Conservation (phyloP, 2,329 filamentous ascomycete genomes). For the Talaromyces sp. region DNA sequence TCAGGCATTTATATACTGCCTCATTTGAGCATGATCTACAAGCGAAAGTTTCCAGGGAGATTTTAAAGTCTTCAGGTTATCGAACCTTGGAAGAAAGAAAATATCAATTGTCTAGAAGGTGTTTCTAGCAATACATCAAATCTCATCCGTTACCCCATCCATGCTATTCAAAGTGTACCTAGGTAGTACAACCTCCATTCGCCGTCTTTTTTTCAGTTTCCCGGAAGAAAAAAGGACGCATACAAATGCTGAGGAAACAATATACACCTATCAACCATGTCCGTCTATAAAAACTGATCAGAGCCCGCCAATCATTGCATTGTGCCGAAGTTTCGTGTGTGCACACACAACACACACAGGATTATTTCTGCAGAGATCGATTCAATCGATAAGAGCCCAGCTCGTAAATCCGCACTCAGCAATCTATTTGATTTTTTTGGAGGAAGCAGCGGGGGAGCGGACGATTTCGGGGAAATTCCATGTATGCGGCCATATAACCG, state of each 20-base stretch:
- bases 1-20: no score
- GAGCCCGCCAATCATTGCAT: neutral
- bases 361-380: neutral
- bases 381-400: neutral
- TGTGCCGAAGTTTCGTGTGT: neutral
- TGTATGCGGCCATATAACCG: conserved; percentile 62
- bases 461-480: conserved; percentile 55
- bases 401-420: neutral
- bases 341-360: neutral
- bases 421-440: conserved; percentile 9
- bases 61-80: no score
- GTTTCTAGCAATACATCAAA: neutral
- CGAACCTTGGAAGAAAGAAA: neutral
- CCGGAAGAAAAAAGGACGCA: neutral
- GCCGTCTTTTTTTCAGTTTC: neutral
- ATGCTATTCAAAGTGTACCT: neutral
- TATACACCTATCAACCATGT: neutral
- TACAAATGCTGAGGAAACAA: no score
- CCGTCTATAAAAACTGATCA: neutral
- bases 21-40: no score
- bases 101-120: neutral
- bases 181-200: neutral
- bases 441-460: conserved; percentile 18
- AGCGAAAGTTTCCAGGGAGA: no score
- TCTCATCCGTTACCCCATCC: neutral